Evolutionary conservation across 1,139 yeast species (phyloP).

Genomic region (Diutina rugosa): DNA sequence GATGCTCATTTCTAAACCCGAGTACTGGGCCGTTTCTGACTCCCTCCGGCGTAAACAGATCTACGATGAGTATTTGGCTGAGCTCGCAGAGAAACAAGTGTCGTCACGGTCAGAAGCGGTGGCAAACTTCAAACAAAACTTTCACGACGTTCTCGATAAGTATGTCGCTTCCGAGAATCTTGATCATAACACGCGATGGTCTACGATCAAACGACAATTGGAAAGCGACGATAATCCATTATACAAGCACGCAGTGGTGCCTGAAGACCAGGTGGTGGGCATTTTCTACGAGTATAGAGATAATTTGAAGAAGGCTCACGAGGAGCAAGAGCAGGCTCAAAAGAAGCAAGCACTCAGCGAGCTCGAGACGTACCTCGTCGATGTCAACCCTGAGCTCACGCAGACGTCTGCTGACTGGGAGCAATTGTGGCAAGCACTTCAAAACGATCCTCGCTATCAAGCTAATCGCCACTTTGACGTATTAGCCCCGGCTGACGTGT

Average conservation of each 20-base stretch:
- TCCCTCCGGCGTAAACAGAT: constrained; percentile 46
- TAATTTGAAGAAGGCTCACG: constrained; percentile 25
- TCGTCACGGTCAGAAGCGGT: constrained; percentile 38
- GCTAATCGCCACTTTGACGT: constrained; percentile 45
- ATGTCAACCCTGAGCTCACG: constrained; percentile 15
- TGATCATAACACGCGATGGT: constrained; percentile 57
- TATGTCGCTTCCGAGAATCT: constrained; percentile 23
- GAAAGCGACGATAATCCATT: constrained; percentile 53
- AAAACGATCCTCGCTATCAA: constrained; percentile 37
- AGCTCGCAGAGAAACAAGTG: constrained; percentile 41
- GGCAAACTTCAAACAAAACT: constrained; percentile 43
- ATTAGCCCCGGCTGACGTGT: constrained; percentile 46
- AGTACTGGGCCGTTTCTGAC: constrained; percentile 60
- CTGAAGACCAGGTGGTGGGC: constrained; percentile 40
- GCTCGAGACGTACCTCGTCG: constrained; percentile 33
- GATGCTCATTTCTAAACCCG: constrained; percentile 41
- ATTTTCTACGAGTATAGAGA: constrained; percentile 39
- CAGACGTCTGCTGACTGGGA: constrained; percentile 25
- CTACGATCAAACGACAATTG: constrained; percentile 28
- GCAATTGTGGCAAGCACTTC: constrained; percentile 23
- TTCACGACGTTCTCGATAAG: constrained; percentile 32
- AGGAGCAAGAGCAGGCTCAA: constrained; percentile 14
- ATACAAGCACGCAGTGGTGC: constrained; percentile 48
- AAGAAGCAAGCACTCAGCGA: constrained; percentile 40
- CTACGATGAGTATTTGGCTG: constrained; percentile 53